Evolutionary conservation across 2,329 filamentous ascomycete genomes (phyloP).

Genomic region (Arthrobotrys sinensis): DNA sequence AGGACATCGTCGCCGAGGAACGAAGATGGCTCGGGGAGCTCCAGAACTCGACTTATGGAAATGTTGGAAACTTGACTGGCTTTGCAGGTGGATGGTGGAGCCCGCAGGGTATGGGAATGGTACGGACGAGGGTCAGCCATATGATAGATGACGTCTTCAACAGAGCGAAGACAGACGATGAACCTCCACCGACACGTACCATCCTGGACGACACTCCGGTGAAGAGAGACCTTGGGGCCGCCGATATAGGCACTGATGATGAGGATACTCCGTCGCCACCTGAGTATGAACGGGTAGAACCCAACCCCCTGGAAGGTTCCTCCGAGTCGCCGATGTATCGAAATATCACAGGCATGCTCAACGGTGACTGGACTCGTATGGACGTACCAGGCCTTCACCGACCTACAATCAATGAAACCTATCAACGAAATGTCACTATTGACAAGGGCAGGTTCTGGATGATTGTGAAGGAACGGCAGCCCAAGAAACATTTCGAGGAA

Average conservation of each 20-base stretch:
- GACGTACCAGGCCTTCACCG: constrained; percentile 39
- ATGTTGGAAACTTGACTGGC: constrained; percentile 64
- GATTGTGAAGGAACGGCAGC: constrained; percentile 62
- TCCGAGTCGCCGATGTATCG: constrained; percentile 45
- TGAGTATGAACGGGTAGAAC: constrained; percentile 29
- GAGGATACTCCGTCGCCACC: constrained; percentile 23
- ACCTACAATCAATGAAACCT: constrained; percentile 62
- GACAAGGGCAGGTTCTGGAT: constrained; percentile 63
- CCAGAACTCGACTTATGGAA: constrained; percentile 64
- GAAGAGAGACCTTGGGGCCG: constrained; percentile 52
- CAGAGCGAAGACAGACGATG: constrained; percentile 37
- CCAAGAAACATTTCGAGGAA: constrained; percentile 53
- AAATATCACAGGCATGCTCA: constrained; percentile 59
- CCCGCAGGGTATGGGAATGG: constrained; percentile 52
- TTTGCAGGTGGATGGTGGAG: constrained; percentile 58
- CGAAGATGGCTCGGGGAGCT: constrained; percentile 62
- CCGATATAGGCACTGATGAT: not conserved
- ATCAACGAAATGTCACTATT: constrained; percentile 62
- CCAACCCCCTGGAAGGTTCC: constrained; percentile 33
- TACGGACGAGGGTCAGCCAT: constrained; percentile 60
- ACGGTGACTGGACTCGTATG: constrained; percentile 53
- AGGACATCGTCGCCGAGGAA: constrained; percentile 62
- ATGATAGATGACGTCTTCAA: constrained; percentile 62
- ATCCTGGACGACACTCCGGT: constrained; percentile 56
- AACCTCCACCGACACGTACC: constrained; percentile 16